These are phyloP conservation scores for Backusella tarrabulga DNA, from an alignment of 192 early-diverging fungal species.

Conservation along the genomic window DNA sequence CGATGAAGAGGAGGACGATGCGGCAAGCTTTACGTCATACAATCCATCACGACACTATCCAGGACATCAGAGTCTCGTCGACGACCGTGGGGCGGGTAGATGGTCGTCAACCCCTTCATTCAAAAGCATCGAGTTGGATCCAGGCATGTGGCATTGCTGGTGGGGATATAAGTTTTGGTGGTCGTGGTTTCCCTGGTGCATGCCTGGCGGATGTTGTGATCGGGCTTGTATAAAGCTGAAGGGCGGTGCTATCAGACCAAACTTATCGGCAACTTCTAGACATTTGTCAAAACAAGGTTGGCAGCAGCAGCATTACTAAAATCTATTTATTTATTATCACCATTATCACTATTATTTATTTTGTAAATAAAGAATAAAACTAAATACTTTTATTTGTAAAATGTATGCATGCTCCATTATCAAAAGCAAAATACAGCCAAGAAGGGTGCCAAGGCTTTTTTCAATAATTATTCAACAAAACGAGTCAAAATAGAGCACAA, in stretches of 20 bases:
- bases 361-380: conserved; percentile 7
- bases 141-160: conserved; percentile 12
- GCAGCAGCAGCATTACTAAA: conserved; percentile 9
- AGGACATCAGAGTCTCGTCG: conserved; percentile 1
- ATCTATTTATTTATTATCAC: background rate
- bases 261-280: background rate
- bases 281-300: conserved; percentile 12
- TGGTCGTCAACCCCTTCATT: conserved; percentile 4
- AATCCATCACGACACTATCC: background rate
- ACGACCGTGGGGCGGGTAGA: background rate
- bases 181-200: conserved; percentile 13
- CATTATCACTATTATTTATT: background rate
- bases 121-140: conserved; percentile 10
- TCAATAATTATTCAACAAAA: too few relatives aligned
- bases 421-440: too few relatives aligned
- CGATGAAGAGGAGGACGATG: conserved; percentile 1
- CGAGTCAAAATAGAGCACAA: too few relatives aligned
- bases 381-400: background rate
- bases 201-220: conserved; percentile 16
- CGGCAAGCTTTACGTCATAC: background rate
- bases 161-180: conserved; percentile 18
- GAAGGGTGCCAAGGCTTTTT: too few relatives aligned
- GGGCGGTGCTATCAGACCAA: background rate
- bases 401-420: too few relatives aligned
- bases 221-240: background rate